Conservation (phyloP, 257 asterid species). For the Nicotiana undulata region DNA sequence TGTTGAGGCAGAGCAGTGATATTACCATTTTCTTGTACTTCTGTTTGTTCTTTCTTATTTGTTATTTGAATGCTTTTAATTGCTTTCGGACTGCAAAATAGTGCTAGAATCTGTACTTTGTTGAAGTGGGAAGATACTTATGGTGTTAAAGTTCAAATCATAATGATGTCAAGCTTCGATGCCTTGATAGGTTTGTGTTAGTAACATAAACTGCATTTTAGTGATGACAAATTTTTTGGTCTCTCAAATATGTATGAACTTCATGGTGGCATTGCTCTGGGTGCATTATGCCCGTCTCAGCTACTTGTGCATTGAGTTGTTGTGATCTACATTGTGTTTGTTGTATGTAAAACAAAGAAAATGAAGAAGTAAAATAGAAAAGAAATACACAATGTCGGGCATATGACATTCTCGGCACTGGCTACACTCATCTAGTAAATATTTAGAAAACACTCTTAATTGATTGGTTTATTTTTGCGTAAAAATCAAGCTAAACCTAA, state of each 20-base stretch:
- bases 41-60: neutral
- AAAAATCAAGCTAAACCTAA: neutral
- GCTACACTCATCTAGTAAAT: neutral
- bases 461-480: neutral
- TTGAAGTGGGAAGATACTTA: neutral
- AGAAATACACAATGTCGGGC: neutral
- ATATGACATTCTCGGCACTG: neutral
- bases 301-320: neutral
- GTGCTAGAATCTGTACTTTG: neutral
- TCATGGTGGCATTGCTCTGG: neutral
- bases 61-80: neutral
- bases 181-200: neutral
- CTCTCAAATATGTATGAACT: neutral
- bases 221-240: neutral
- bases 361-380: neutral
- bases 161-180: neutral
- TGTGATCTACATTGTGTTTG: neutral
- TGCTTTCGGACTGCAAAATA: neutral
- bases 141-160: neutral
- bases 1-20: neutral
- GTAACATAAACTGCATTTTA: neutral
- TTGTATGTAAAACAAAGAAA: neutral
- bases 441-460: neutral
- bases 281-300: neutral
- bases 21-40: neutral